Conservation (phyloP, 78 protist species). For the Dictyostelium brefeldianum region DNA sequence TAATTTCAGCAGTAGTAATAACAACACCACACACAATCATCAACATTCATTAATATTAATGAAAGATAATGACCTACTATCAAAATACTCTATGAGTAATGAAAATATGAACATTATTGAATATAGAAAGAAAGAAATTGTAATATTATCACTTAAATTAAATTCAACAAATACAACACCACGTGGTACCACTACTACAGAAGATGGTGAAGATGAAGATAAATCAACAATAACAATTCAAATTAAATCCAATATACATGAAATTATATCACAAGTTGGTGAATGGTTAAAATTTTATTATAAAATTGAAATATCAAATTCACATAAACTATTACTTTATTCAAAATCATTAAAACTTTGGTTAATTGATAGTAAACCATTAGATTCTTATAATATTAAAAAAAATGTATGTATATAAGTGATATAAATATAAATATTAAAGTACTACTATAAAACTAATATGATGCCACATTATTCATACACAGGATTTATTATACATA, state of each 20-base stretch:
- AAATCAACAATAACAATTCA: neutral
- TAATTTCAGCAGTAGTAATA: neutral
- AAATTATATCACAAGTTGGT: neutral
- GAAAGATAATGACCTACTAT: neutral
- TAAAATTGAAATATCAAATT: constrained; percentile 21
- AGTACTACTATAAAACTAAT: too few species aligned
- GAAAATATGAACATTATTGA: constrained; percentile 27
- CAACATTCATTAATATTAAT: constrained; percentile 6
- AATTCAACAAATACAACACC: neutral
- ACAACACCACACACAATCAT: neutral
- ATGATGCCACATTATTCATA: too few species aligned
- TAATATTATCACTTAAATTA: neutral
- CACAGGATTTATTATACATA: constrained; percentile 27
- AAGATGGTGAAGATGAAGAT: too few species aligned
- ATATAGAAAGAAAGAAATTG: constrained; percentile 33
- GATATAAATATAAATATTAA: neutral
- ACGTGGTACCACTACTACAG: neutral
- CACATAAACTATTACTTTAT: neutral
- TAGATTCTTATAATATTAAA: constrained; percentile 15
- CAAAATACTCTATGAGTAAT: constrained; percentile 21
- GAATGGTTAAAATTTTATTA: constrained; percentile 5
- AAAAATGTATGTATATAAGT: neutral
- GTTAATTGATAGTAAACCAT: constrained; percentile 38
- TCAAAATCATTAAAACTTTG: constrained; percentile 12
- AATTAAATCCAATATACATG: constrained; percentile 13